Conservation (phyloP, 2,329 filamentous ascomycete genomes). For the Endoconidiophora laricicola region DNA sequence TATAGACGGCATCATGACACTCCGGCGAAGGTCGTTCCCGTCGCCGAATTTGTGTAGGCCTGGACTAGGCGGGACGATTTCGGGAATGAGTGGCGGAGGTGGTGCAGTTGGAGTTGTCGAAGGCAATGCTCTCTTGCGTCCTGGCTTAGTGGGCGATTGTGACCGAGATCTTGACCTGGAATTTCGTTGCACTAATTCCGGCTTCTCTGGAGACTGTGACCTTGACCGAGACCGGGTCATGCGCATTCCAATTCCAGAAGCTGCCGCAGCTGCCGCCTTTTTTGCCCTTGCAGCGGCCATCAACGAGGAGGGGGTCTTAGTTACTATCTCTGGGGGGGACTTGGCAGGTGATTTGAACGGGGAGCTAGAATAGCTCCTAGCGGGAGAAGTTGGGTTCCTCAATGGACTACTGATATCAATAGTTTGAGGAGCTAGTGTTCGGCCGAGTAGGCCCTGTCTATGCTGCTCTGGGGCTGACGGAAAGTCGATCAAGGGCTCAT, state of each 20-base stretch:
- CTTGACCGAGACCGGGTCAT: slow-evolving; percentile 10
- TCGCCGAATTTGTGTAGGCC: neutral
- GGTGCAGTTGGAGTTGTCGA: slow-evolving; percentile 6
- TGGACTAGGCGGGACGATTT: slow-evolving; percentile 3
- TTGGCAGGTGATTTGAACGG: slow-evolving; percentile 9
- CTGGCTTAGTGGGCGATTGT: slow-evolving; percentile 8
- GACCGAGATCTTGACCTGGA: neutral
- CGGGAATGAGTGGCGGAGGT: neutral
- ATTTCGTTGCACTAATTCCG: neutral
- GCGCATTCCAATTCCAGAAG: neutral
- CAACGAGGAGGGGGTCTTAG: neutral
- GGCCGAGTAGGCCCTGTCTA: neutral
- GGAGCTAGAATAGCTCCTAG: slow-evolving; percentile 9
- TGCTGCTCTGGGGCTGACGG: neutral
- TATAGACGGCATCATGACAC: neutral
- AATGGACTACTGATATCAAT: slow-evolving; percentile 6
- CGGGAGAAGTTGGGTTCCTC: slow-evolving; percentile 4
- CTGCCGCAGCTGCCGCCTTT: neutral
- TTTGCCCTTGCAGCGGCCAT: neutral
- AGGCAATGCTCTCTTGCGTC: neutral
- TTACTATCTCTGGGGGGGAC: slow-evolving; percentile 1
- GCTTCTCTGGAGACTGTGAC: slow-evolving; percentile 9
- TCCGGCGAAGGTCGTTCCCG: neutral
- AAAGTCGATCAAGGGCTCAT: slow-evolving; percentile 17
- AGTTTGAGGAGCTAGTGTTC: no score